These are phyloP conservation scores for Dendrobium huoshanense DNA, from an alignment of 106 monocot genomes.

Conservation along the genomic window DNA sequence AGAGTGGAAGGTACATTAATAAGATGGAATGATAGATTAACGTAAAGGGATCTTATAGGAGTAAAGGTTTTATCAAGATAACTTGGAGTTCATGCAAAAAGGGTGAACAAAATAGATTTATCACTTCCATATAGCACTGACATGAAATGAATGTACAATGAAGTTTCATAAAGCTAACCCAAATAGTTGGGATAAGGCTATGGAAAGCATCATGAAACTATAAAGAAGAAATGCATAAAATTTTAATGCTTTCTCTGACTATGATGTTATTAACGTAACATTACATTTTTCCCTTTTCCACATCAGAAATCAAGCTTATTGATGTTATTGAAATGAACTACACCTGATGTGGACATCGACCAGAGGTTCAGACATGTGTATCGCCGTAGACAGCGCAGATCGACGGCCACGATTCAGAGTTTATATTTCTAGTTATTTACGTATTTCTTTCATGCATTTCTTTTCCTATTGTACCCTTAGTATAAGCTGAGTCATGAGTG, in stretches of 20 bases:
- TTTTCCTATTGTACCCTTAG: no score
- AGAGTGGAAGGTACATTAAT: no score
- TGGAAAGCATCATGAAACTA: not conserved
- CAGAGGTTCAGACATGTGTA: no score
- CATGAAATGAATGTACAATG: not conserved
- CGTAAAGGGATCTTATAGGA: no score
- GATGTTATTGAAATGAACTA: constrained; percentile 99
- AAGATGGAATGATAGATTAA: no score
- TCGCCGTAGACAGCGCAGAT: no score
- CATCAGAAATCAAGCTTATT: constrained; percentile 88
- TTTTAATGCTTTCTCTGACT: not conserved
- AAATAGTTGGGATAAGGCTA: not conserved
- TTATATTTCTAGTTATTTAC: no score
- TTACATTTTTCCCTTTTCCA: not conserved
- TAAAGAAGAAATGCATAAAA: not conserved
- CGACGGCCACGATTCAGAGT: no score
- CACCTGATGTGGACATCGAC: no score
- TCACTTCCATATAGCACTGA: not conserved
- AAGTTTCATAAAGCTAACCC: not conserved
- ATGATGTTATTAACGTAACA: no score
- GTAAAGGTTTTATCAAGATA: not conserved
- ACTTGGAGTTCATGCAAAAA: not conserved
- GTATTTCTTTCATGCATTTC: no score
- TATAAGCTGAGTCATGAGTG: no score
- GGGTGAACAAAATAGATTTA: not conserved